Evolutionary conservation across 768 basidiomycete species (phyloP).

Genomic region (Pilatotrama ljubarskyi): DNA sequence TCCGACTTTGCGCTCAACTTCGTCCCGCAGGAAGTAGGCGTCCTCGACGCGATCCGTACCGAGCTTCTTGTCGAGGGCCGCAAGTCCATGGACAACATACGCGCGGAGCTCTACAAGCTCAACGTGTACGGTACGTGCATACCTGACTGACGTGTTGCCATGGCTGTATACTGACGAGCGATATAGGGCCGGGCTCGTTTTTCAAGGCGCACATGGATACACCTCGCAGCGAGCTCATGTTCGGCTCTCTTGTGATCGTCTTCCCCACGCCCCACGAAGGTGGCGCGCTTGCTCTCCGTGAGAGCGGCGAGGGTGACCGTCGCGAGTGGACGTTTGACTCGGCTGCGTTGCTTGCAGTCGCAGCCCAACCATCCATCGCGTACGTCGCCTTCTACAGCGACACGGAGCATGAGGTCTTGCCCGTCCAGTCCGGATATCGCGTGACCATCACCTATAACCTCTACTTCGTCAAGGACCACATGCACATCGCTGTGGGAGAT

Average conservation of each 20-base stretch:
- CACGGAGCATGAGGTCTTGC: slow-evolving; percentile 47
- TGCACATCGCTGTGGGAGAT: neutral
- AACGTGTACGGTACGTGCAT: slow-evolving; percentile 43
- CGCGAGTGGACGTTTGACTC: slow-evolving; percentile 42
- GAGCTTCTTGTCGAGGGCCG: slow-evolving; percentile 26
- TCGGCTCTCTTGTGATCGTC: slow-evolving; percentile 54
- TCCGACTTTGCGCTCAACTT: slow-evolving; percentile 38
- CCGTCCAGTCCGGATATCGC: slow-evolving; percentile 42
- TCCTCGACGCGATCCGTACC: slow-evolving; percentile 30
- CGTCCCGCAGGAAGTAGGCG: slow-evolving; percentile 27
- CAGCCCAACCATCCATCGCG: slow-evolving; percentile 26
- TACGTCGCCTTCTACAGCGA: slow-evolving; percentile 48
- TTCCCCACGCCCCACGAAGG: slow-evolving; percentile 49
- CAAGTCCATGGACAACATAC: slow-evolving; percentile 27
- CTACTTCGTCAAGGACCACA: slow-evolving; percentile 21
- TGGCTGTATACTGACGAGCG: neutral
- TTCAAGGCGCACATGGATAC: slow-evolving; percentile 55
- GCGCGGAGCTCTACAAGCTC: slow-evolving; percentile 44
- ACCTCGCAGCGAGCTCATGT: slow-evolving; percentile 43
- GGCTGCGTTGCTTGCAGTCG: slow-evolving; percentile 23
- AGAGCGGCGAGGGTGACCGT: neutral
- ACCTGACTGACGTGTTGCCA: neutral
- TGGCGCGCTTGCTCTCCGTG: slow-evolving; percentile 40
- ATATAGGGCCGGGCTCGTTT: slow-evolving; percentile 38
- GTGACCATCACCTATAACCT: slow-evolving; percentile 49